Percentiles rank a stretch among this genome's conserved stretches.
Evolutionary conservation across 768 basidiomycete species (phyloP).

Genomic region (Hygrocybe punicea): DNA sequence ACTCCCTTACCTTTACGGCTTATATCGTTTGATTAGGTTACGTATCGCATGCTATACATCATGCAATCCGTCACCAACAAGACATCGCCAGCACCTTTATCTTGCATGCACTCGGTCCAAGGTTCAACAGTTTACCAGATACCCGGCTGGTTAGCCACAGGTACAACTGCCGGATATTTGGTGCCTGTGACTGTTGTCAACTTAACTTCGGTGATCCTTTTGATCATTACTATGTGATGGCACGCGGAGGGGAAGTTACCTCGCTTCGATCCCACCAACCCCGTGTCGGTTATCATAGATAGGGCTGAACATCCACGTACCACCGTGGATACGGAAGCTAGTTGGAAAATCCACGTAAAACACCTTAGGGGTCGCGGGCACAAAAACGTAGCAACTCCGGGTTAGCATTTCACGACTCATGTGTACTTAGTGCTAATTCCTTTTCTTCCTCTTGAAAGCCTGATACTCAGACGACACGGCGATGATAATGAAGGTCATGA

Average conservation of each 20-base stretch:
- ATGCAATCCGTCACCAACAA: neutral
- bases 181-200: conserved; percentile 23
- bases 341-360: too few species aligned
- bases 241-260: neutral
- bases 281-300: neutral
- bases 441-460: too few species aligned
- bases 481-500: too few species aligned
- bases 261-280: neutral
- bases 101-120: conserved; percentile 13
- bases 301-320: too few species aligned
- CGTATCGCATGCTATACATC: conserved; percentile 21
- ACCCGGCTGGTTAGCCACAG: conserved; percentile 17
- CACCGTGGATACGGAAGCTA: too few species aligned
- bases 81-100: conserved; percentile 6
- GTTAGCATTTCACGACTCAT: too few species aligned
- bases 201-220: conserved; percentile 14
- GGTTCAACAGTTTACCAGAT: conserved; percentile 11
- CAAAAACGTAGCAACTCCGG: too few species aligned
- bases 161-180: conserved; percentile 17
- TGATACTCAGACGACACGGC: too few species aligned
- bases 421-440: too few species aligned
- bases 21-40: conserved; percentile 10
- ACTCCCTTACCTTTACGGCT: neutral
- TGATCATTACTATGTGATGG: conserved; percentile 14
- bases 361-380: too few species aligned